Percentiles rank a stretch among this genome's conserved stretches.
Conservation (phyloP, 108 stramenopile species). For the Cafeteria roenbergensis region DNA sequence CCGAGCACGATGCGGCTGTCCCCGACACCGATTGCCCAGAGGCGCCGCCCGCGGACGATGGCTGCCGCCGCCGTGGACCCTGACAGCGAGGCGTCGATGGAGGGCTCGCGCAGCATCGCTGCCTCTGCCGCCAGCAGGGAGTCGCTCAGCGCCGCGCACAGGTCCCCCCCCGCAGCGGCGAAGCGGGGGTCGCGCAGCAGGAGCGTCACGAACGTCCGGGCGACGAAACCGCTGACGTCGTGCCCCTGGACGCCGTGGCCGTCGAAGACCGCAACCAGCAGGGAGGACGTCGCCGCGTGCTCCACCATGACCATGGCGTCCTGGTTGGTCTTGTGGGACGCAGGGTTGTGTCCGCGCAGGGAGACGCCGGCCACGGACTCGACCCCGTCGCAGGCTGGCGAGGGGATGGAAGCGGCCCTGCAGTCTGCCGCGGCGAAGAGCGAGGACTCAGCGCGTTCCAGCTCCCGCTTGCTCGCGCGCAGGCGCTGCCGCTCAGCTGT, state of each 20-base stretch:
- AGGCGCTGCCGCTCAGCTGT: too few relatives aligned
- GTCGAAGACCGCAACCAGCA: conserved; percentile 5
- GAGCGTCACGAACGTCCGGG: background rate
- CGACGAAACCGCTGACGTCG: background rate
- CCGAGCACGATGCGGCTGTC: background rate
- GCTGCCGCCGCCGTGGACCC: conserved; percentile 5
- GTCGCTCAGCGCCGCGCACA: background rate
- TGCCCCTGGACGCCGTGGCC: conserved; percentile 9
- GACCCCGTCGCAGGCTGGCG: too few relatives aligned
- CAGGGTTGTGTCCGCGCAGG: background rate
- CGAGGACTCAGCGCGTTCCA: too few relatives aligned
- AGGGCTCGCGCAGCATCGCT: background rate
- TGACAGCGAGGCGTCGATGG: background rate
- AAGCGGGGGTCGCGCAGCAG: background rate
- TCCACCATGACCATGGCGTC: background rate
- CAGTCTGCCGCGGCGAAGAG: too few relatives aligned
- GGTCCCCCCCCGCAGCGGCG: background rate
- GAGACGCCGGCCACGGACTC: background rate
- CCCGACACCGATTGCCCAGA: background rate
- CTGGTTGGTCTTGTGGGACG: background rate
- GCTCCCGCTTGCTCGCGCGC: too few relatives aligned
- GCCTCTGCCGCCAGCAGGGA: background rate
- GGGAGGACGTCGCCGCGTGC: background rate
- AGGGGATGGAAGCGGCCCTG: too few relatives aligned
- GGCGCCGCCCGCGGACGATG: background rate